phyloP scores from a whole-genome alignment of 1,284 basidiomycete genomes.

The Cerioporus squamosus region DNA sequence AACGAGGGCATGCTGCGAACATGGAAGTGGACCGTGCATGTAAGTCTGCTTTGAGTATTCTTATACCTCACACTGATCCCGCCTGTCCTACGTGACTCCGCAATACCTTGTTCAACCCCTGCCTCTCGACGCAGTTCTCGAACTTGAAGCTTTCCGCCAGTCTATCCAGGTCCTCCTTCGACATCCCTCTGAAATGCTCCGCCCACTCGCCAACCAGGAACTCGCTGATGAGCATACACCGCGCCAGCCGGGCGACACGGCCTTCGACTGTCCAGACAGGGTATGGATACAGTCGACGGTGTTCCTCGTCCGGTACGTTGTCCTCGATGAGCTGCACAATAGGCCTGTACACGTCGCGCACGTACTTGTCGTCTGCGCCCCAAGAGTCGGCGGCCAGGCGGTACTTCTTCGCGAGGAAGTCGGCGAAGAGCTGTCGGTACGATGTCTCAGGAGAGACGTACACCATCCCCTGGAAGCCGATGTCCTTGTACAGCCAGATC shows the following conservation, averaged over 20 bases:
- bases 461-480: slow-evolving; percentile 60
- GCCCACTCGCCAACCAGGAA: slow-evolving; percentile 71
- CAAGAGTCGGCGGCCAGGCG: slow-evolving; percentile 67
- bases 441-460: slow-evolving; percentile 50
- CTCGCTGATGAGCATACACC: slow-evolving; percentile 68
- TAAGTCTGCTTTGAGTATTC: neutral
- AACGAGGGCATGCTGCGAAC: no score
- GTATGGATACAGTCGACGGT: slow-evolving; percentile 51
- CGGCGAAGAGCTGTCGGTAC: slow-evolving; percentile 51
- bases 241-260: slow-evolving; percentile 54
- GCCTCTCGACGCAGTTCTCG: slow-evolving; percentile 55
- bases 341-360: slow-evolving; percentile 62
- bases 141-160: slow-evolving; percentile 67
- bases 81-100: slow-evolving; percentile 12
- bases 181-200: slow-evolving; percentile 60
- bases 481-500: slow-evolving; percentile 65
- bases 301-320: slow-evolving; percentile 40
- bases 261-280: slow-evolving; percentile 54
- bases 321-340: slow-evolving; percentile 57
- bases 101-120: slow-evolving; percentile 50
- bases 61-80: neutral
- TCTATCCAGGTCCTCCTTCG: slow-evolving; percentile 56
- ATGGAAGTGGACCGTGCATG: neutral
- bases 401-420: slow-evolving; percentile 62
- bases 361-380: slow-evolving; percentile 61